Base-by-base conservation (phyloP, 1,284 basidiomycete genomes). In the Macrocystidia cucumis region DNA sequence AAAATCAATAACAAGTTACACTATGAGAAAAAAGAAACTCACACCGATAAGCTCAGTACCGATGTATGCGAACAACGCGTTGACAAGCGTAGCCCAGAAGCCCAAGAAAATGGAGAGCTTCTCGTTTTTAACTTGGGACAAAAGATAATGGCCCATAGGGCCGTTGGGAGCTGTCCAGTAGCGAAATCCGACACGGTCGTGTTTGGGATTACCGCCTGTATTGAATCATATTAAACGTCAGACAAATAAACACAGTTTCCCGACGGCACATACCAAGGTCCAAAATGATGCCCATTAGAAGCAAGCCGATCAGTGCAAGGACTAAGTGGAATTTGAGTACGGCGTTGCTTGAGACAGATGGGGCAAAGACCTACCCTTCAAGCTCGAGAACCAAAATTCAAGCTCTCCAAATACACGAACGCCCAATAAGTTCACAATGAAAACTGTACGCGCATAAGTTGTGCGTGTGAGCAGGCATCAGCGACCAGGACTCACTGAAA, bases 151-250 rank as follows among this genome's bases (percentile, higher is more conserved):
- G 12, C 67, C 67, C 65, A 69, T 67, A 1, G 65, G 67, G 2
- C 67, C 67, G 40, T 67, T 45, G n/a, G 67, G 64, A 19, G 52
- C 48, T 30, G 50, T 47, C 75, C 78, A 82, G 58, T 80, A 74
- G 12, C 71, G 59, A 54, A 77, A 78, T n/a, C 72, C 78, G 41
- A 82, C 65, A 20, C 79, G 65, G 44, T 80, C 78, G 37, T 76
- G 64, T 19, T 65, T 56, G 1, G 81, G 76, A 25, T 75, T 79
- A 39, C 78, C 80, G 40, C 81, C 78, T 66, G 29, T 18, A 30
- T n/a, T 31, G 20, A 14, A 24, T 34, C 25, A n/a, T n/a, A n/a
- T n/a, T 27, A 29, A 25, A 38, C n/a, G 24, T 40, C 28, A 21
- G 4, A 29, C n/a, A 29, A 4, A 14, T 9, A 6, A 4, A 14